Evolutionary conservation across 2,329 filamentous ascomycete species (phyloP).

Genomic region (Fusarium sp.): DNA sequence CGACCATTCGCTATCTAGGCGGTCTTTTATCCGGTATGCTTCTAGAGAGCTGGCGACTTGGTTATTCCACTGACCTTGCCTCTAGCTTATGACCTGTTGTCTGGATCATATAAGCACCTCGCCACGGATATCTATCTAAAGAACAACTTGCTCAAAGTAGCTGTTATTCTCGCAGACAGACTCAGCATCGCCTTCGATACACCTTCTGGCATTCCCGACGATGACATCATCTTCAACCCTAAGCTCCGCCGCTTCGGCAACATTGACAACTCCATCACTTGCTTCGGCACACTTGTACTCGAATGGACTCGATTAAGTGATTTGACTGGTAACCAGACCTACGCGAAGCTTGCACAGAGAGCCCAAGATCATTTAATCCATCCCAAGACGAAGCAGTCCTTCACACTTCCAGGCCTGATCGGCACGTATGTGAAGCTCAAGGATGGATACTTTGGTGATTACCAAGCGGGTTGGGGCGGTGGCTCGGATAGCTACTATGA

Average conservation of each 20-base stretch:
- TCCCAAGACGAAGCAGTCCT: slow-evolving; percentile 15
- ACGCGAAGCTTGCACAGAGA: slow-evolving; percentile 20
- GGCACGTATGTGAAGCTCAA: slow-evolving; percentile 18
- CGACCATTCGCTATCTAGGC: slow-evolving; percentile 33
- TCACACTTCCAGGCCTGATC: slow-evolving; percentile 20
- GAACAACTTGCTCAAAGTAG: background rate
- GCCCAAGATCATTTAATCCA: slow-evolving; percentile 18
- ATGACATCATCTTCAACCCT: slow-evolving; percentile 33
- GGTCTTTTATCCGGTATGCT: slow-evolving; percentile 18
- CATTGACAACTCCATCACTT: slow-evolving; percentile 31
- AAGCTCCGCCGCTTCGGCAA: slow-evolving; percentile 1
- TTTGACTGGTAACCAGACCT: slow-evolving; percentile 16
- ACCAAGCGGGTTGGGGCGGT: slow-evolving; percentile 32
- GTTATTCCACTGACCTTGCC: background rate
- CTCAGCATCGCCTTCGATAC: slow-evolving; percentile 35
- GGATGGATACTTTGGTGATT: slow-evolving; percentile 21
- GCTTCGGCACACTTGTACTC: slow-evolving; percentile 26
- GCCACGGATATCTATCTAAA: background rate
- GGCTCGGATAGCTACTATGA: slow-evolving; percentile 36
- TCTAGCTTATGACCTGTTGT: slow-evolving; percentile 25
- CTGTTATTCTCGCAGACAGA: slow-evolving; percentile 10
- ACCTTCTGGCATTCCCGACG: slow-evolving; percentile 29
- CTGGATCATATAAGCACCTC: slow-evolving; percentile 15
- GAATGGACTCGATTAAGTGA: slow-evolving; percentile 36
- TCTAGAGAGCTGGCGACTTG: no score